Base-by-base conservation (phyloP, 768 basidiomycete genomes). In the Tulasnella sp. region DNA sequence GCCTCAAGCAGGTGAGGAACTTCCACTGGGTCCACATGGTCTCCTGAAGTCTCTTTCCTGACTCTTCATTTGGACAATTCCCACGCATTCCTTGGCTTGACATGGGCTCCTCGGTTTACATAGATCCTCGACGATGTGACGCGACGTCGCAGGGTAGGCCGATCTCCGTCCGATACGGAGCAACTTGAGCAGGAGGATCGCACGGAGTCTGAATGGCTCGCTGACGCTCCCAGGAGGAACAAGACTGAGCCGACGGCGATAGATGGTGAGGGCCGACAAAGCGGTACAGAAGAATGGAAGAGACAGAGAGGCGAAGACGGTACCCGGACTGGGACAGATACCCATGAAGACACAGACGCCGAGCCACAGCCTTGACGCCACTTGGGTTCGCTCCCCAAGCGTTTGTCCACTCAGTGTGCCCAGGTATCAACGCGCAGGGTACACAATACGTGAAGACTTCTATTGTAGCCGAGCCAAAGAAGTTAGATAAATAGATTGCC, bases 261-360 rank as follows among this genome's bases (percentile, higher is more conserved):
- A 67, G 56, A 63, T 64, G 17, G 70, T 68, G 38, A 62, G 38
- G 61, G 61, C 4, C 54, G 73, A 15, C 51, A 66, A 26, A 71
- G 69, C 34, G 73, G 73, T 2, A 68, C 70, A 3, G 66, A 65
- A 23, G 73, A 73, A 17, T 74, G 73, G 73, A 65, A 68, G 43
- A 66, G 63, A 26, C 61, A 61, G 44, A 48, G 73, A 44, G 65
- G 68, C 21, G 73, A 74, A 51, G 60, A 48, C 23, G 55, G 55
- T 21, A 11, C 55, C n/a, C 27, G n/a, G 5, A n/a, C 47, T 7
- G 27, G 27, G 19, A 21, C 47, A 7, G n/a, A 38, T 23, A n/a
- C 47, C 47, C 47, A 23, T 48, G 47, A 11, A n/a, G 47, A 48
- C n/a, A 48, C 27, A 5, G n/a, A 48, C n/a, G 7, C n/a, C 27